Evolutionary conservation across 768 basidiomycete genomes (phyloP), one percentile per base, ranked within the genome.

Genomic region (Jaapia argillacea): DNA sequence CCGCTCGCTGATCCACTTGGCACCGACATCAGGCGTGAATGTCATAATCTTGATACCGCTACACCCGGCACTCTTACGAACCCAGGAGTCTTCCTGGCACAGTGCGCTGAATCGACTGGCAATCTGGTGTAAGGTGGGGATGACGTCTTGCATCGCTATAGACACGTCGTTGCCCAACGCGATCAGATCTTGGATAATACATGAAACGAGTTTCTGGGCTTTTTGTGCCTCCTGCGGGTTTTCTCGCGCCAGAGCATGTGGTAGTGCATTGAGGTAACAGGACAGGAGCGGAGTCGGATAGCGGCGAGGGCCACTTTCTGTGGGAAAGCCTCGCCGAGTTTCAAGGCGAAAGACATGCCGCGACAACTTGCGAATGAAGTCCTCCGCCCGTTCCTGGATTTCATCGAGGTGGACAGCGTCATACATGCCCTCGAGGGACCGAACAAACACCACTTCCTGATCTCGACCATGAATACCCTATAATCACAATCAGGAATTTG

Each of bases 21-120:
- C 67, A 14, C 83, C 85, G 31, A 96, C 60, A 10, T 79, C 75
- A 1, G 83, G 74, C 14, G 82, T 78, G 42, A 68, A 63, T 0
- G 83, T 77, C 65, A 99, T 75, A 42, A 93, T 78, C 47, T 74
- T 76, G 57, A 98, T 84, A 3, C 91, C 94, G 38, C 66, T 70
- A 52, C 87, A 91, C 10, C 91, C 96, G 6, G 93, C 94, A 54
- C 80, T 81, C 61, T 97, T 96, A 43, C 79, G 72, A 3, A 72
- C 72, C 93, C 93, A 96, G 0, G 86, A 73, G 54, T 92, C 91
- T 45, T 96, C 93, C 44, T 92, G 74, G 56, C 93, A 96, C 21
- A 96, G 69, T 2, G 85, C 79, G 36, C 76, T 80, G 63, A 97
- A 87, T 13, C 88, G 79, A 48, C 77, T 77, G 4, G 86, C 81